Evolutionary conservation across 441 rosid species (phyloP).

Genomic region (Sinapis alba): DNA sequence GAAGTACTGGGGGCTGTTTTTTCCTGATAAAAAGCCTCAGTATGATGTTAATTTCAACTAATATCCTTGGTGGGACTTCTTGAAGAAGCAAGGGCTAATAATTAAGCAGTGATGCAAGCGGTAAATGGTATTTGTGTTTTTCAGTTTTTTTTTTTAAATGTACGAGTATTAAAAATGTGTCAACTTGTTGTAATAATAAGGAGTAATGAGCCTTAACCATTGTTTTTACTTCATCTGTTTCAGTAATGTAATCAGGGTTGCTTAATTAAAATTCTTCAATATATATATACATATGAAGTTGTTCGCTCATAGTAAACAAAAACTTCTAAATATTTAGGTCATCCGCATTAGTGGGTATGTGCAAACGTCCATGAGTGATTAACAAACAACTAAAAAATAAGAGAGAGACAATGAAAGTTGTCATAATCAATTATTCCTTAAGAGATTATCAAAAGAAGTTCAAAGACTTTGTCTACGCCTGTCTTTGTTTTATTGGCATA

Average conservation of each 20-base stretch:
- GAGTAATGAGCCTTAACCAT: background rate
- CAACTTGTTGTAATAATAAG: background rate
- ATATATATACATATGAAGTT: background rate
- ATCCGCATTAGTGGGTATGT: too few relatives aligned
- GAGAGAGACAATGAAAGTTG: too few relatives aligned
- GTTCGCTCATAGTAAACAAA: background rate
- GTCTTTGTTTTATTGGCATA: too few relatives aligned
- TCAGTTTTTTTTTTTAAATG: background rate
- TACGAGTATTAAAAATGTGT: background rate
- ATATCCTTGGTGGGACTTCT: background rate
- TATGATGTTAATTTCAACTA: constrained; percentile 31
- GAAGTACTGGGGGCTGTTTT: constrained; percentile 51
- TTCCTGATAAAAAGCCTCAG: constrained; percentile 44
- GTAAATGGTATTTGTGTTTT: background rate
- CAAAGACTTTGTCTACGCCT: too few relatives aligned
- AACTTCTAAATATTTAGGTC: background rate
- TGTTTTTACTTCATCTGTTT: background rate
- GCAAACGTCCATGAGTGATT: too few relatives aligned
- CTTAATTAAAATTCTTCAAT: background rate
- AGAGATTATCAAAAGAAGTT: too few relatives aligned
- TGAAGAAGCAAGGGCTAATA: background rate
- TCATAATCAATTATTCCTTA: too few relatives aligned
- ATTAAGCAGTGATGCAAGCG: background rate
- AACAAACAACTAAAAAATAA: background rate
- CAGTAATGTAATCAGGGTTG: background rate